These are phyloP conservation scores for Tetragonia tetragonoides DNA, from an alignment of 148 eudicot species.

Conservation along the genomic window DNA sequence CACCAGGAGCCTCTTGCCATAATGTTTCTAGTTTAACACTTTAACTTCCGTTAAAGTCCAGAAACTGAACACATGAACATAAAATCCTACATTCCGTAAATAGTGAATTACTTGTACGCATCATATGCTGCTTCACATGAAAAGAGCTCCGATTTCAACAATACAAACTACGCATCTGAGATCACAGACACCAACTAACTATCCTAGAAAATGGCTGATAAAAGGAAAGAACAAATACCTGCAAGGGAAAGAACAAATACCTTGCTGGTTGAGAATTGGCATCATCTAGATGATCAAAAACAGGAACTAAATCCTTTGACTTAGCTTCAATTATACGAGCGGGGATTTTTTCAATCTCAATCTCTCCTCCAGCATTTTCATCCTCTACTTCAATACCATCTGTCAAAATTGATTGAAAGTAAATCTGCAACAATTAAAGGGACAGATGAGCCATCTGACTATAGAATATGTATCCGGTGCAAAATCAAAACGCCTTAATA, in stretches of 20 bases:
- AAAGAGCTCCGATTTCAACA: neutral
- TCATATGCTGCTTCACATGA: slow-evolving; percentile 2
- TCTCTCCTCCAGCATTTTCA: slow-evolving; percentile 48
- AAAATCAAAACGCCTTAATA: slow-evolving; percentile 4
- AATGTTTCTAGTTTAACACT: neutral
- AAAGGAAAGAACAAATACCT: slow-evolving; percentile 36
- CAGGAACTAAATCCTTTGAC: slow-evolving; percentile 61
- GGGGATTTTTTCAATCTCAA: slow-evolving; percentile 63
- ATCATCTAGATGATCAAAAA: slow-evolving; percentile 47
- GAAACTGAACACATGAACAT: neutral
- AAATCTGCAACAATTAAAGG: slow-evolving; percentile 43
- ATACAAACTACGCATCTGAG: neutral
- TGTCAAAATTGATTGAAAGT: slow-evolving; percentile 49
- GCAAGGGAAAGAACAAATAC: slow-evolving; percentile 25
- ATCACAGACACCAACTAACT: neutral
- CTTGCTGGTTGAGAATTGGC: slow-evolving; percentile 49
- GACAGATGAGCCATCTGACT: slow-evolving; percentile 2
- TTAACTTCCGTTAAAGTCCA: neutral
- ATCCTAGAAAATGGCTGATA: neutral
- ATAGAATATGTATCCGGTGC: neutral
- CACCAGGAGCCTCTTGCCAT: neutral
- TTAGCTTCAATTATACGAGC: slow-evolving; percentile 55
- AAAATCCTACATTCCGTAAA: neutral
- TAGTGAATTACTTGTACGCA: neutral
- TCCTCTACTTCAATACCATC: slow-evolving; percentile 35